Conservation (phyloP, 2,329 filamentous ascomycete species). For the Blumeria hordei region DNA sequence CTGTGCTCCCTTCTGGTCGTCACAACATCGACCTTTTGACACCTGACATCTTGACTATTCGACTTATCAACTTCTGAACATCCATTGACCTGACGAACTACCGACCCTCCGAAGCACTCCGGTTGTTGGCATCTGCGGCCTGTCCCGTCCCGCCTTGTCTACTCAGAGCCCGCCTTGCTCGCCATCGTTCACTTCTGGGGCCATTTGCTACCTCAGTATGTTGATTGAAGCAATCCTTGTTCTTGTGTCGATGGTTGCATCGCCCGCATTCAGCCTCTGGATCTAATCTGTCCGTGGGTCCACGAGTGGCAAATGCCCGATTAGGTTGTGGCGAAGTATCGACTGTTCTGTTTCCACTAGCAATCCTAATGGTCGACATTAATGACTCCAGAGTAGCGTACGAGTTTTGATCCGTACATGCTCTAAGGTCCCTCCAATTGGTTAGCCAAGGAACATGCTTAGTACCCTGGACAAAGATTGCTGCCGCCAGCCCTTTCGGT, state of each 20-base stretch:
- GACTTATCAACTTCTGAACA: no score
- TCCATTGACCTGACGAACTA: no score
- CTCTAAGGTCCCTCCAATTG: neutral
- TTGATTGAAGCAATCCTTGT: neutral
- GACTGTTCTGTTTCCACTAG: neutral
- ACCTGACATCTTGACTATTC: no score
- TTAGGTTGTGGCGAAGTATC: neutral
- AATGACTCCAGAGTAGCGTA: neutral
- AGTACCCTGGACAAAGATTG: neutral
- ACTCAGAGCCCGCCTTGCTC: neutral
- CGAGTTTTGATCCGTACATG: neutral
- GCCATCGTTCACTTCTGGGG: neutral
- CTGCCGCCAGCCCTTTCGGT: neutral
- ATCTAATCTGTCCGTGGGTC: no score
- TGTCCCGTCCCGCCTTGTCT: no score
- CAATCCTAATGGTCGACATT: neutral
- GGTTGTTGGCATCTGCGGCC: no score
- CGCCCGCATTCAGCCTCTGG: neutral
- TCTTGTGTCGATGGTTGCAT: neutral
- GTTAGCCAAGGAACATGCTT: neutral
- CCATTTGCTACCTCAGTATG: neutral
- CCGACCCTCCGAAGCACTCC: no score
- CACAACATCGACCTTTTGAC: no score
- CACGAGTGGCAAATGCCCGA: neutral
- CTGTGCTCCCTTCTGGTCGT: no score